Percentiles rank a stretch among this genome's conserved stretches.
phyloP scores from a whole-genome alignment of 139 green algal species.

The Desmodesmus armatus region DNA sequence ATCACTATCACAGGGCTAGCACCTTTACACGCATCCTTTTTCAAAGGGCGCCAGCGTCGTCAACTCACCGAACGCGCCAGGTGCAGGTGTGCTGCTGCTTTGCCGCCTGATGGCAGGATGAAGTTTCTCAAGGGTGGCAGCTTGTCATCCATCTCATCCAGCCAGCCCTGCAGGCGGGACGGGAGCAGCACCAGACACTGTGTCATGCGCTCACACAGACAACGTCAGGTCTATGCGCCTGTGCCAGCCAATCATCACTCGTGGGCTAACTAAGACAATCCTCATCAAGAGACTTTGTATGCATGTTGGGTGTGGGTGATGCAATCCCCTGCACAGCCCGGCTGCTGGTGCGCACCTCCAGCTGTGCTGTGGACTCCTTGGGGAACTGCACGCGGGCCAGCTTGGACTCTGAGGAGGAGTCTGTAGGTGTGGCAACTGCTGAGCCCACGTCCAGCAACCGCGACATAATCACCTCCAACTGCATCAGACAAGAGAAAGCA shows the following conservation, averaged over 20 bases:
- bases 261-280: too few relatives aligned
- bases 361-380: conserved; percentile 20
- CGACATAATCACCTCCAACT: conserved; percentile 89
- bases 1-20: neutral
- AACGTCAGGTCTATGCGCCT: too few relatives aligned
- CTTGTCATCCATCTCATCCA: conserved; percentile 84
- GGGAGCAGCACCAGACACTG: neutral
- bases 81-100: conserved; percentile 76
- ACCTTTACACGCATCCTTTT: neutral
- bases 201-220: too few relatives aligned
- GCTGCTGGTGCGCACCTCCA: conserved; percentile 71
- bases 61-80: conserved; percentile 70
- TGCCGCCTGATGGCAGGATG: conserved; percentile 92
- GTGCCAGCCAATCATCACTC: too few relatives aligned
- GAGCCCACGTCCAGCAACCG: conserved; percentile 94
- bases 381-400: conserved; percentile 78
- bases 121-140: conserved; percentile 91
- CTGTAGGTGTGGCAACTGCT: conserved; percentile 88
- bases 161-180: conserved; percentile 71
- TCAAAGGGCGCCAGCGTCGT: neutral
- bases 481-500: conserved; percentile 14
- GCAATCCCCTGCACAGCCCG: neutral
- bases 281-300: too few relatives aligned
- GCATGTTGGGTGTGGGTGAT: neutral
- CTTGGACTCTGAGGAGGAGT: conserved; percentile 68